Evolutionary conservation across 208 protist species (phyloP), one percentile per base, ranked within the genome.

Genomic region (Acanthamoeba castellanii): DNA sequence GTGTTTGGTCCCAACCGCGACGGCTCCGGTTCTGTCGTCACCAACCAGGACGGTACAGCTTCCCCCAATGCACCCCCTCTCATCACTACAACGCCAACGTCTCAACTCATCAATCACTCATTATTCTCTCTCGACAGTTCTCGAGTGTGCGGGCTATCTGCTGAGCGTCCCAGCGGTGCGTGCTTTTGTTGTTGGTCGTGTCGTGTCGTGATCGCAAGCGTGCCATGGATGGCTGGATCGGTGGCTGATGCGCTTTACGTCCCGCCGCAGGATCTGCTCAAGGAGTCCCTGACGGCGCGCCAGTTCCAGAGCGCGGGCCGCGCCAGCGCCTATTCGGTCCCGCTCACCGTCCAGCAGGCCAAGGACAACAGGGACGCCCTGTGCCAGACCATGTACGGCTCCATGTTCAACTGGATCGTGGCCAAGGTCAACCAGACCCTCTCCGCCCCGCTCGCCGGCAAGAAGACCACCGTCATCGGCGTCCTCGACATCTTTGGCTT

Each of bases 391-490:
- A 91, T 99, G 8, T 99, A 99, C 95, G 97, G 98, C 55, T 95
- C 96, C 59, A 90, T 99, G 66, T 99, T 99, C 95, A 98, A 99
- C 95, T 99, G 98, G 97, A 96, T 99, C 18, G 98, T 99, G 30
- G 91, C 94, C 34, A 96, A 95, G 37, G 98, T 99, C 57, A 99
- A 99, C 96, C 94, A 96, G 18, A 59, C 25, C 37, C 91, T 11
- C 97, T 95, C 94, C 97, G 97, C 66, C 95, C 96, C 1, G 30
- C 72, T 81, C 14, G 72, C 42, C 2, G 72, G 72, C 30, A 81
- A 81, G 72, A 37, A 81, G 72, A 81, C 72, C 42, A 52, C 42
- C 37, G 72, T 81, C 72, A 81, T 81, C 37, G 72, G 72, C 30
- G 72, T 81, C 20, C 55, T 95, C 45, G 98, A 99, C 94, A 99